These are phyloP conservation scores for Tylopilus vinaceipallidus DNA, from an alignment of 768 basidiomycete species.

Conservation along the genomic window DNA sequence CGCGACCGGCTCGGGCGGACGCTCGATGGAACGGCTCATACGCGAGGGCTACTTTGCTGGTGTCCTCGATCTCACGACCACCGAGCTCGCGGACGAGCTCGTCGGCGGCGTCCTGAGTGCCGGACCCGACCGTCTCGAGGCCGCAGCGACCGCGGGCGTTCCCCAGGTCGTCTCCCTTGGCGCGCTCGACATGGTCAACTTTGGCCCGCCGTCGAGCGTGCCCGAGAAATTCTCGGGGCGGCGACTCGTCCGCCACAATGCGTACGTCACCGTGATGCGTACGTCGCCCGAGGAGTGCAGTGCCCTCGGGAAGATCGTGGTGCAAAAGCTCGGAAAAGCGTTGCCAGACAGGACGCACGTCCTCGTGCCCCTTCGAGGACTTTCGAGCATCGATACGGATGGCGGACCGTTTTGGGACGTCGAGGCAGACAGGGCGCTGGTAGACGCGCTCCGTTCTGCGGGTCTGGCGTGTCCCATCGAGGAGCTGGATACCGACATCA, in stretches of 20 bases:
- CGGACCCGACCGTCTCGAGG: constrained; percentile 28
- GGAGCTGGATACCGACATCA: constrained; percentile 27
- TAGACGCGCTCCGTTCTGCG: constrained; percentile 15
- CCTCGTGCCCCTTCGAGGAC: constrained; percentile 25
- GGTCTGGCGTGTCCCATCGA: constrained; percentile 17
- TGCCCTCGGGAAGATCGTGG: constrained; percentile 21
- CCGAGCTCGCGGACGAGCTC: constrained; percentile 33
- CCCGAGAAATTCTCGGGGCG: constrained; percentile 17
- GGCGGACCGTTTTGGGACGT: constrained; percentile 24
- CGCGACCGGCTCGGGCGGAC: constrained; percentile 29
- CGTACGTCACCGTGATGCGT: constrained; percentile 31
- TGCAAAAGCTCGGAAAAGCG: constrained; percentile 18
- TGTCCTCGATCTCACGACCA: constrained; percentile 33
- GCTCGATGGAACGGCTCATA: constrained; percentile 32
- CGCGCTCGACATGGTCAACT: constrained; percentile 35
- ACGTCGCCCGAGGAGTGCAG: constrained; percentile 26
- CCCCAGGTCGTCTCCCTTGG: constrained; percentile 33
- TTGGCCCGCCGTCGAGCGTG: constrained; percentile 29
- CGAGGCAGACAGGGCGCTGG: constrained; percentile 23
- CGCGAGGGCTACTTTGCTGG: constrained; percentile 23
- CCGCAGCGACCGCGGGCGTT: constrained; percentile 16
- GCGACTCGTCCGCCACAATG: constrained; percentile 25
- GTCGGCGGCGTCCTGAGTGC: constrained; percentile 30
- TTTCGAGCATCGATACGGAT: constrained; percentile 26
- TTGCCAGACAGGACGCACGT: constrained; percentile 17